Evolutionary conservation across 257 asterid species (phyloP), one percentile per base, ranked within the genome.

Genomic region (Solanum bulbocastanum): DNA sequence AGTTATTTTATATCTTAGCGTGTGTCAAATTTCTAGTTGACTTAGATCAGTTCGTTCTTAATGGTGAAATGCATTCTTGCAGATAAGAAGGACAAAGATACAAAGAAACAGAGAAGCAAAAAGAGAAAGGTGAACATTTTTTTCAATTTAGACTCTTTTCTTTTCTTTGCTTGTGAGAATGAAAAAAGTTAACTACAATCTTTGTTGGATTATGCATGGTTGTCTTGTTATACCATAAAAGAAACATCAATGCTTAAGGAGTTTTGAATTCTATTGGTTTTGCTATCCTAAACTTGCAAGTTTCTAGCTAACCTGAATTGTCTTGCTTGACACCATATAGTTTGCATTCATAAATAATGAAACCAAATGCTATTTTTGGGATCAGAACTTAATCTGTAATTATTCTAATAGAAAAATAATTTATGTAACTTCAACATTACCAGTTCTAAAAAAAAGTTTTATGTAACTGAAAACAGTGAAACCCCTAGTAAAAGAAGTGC

Each of bases 11-110:
- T 60, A 35, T 66, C 46, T 73, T 81, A 40, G 36, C 49, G 69
- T n/a, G 83, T 46, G 40, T 49, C 62, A 37, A 10, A 16, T 44
- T 60, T 85, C 74, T 88, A 36, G 68, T 68, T 30, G 83, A 32
- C 87, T 23, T 81, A 75, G 7, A 75, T 66, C 27, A n/a, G 46
- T 62, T 65, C 75, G 89, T 52, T 85, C 73, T 46, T 72, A 33
- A n/a, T 83, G 56, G 65, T 62, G 25, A 83, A 66, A 39, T 90
- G 15, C 88, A 49, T 88, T 90, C 69, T 44, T 89, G 91, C 96
- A 96, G 99, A 95, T 90, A 96, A 91, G 91, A 92, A 90, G 93
- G 98, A 95, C 83, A 96, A 88, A 88, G 98, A 93, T 90, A 91
- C 95, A 16, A 96, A 93, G 93, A 96, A 91, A 89, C 96, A 88